Percentiles rank a stretch among this genome's conserved stretches.
Conservation (phyloP, 441 rosid genomes). For the Populus hybrid region DNA sequence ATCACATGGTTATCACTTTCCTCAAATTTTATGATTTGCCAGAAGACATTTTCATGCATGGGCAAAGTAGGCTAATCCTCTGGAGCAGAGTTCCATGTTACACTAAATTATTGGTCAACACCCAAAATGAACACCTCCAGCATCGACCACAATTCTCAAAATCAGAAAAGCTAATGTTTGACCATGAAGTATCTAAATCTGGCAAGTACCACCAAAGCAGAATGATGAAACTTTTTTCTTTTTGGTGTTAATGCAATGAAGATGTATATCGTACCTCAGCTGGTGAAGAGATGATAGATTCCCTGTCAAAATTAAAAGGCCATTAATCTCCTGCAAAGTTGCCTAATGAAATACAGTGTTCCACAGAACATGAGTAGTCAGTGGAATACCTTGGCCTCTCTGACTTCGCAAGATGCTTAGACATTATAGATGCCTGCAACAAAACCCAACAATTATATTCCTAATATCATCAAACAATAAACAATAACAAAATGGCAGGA, state of each 20-base stretch:
- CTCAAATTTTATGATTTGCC: background rate
- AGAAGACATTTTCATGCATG: background rate
- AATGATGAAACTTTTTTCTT: background rate
- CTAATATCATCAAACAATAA: background rate
- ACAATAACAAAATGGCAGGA: background rate
- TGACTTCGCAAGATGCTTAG: constrained; percentile 63
- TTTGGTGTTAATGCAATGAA: background rate
- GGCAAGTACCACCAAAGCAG: background rate
- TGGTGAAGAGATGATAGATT: constrained; percentile 42
- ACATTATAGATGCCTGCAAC: constrained; percentile 71
- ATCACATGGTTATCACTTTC: background rate
- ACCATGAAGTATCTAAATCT: background rate
- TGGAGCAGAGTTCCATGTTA: background rate
- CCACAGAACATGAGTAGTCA: constrained; percentile 5
- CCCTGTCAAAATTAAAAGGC: constrained; percentile 38
- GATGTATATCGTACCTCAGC: constrained; percentile 31
- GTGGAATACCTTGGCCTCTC: constrained; percentile 62
- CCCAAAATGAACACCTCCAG: background rate
- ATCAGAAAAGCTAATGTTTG: background rate
- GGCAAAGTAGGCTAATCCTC: background rate
- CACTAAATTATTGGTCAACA: background rate
- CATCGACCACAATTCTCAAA: background rate
- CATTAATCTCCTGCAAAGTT: constrained; percentile 12
- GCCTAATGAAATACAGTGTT: background rate
- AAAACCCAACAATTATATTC: background rate